phyloP scores from a whole-genome alignment of 1,284 basidiomycete genomes.

The Rhodotorula sp. region DNA sequence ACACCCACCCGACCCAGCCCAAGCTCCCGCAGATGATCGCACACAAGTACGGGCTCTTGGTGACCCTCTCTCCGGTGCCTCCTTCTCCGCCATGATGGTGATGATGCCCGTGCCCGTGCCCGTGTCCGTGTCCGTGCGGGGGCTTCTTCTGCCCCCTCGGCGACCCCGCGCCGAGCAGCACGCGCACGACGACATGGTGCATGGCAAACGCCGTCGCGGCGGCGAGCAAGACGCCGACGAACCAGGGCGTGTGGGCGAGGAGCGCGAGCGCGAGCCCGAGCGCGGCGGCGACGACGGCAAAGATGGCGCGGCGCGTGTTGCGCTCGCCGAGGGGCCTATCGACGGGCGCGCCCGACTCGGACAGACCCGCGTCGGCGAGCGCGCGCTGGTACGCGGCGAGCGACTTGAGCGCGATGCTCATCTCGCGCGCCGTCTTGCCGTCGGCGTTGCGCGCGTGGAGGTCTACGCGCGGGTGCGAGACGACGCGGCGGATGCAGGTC shows the following conservation, averaged over 20 bases:
- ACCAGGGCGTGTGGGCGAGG: slow-evolving; percentile 80
- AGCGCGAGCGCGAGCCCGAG: slow-evolving; percentile 82
- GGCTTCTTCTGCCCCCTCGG: slow-evolving; percentile 8
- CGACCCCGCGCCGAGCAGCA: slow-evolving; percentile 64
- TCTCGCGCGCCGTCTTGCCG: slow-evolving; percentile 86
- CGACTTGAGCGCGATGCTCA: slow-evolving; percentile 91
- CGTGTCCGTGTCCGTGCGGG: not conserved
- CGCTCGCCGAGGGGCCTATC: slow-evolving; percentile 49
- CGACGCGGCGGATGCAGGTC: slow-evolving; percentile 74
- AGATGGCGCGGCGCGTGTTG: slow-evolving; percentile 78
- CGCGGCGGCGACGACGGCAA: slow-evolving; percentile 73
- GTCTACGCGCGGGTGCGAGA: slow-evolving; percentile 77
- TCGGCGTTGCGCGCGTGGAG: slow-evolving; percentile 72
- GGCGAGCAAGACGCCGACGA: slow-evolving; percentile 77
- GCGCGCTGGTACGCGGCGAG: slow-evolving; percentile 83
- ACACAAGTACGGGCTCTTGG: slow-evolving; percentile 75
- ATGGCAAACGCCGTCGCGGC: slow-evolving; percentile 74
- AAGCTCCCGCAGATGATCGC: slow-evolving; percentile 85
- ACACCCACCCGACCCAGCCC: slow-evolving; percentile 81
- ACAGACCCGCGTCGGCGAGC: slow-evolving; percentile 69
- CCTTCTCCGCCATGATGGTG: not conserved
- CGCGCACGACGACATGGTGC: slow-evolving; percentile 86
- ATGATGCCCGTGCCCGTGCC: not conserved
- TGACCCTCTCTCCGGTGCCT: slow-evolving; percentile 47
- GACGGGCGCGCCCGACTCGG: slow-evolving; percentile 45